Percentiles rank a stretch among this genome's conserved stretches.
Evolutionary conservation across 306 rosid species (phyloP).

Genomic region (Bauhinia variegata): DNA sequence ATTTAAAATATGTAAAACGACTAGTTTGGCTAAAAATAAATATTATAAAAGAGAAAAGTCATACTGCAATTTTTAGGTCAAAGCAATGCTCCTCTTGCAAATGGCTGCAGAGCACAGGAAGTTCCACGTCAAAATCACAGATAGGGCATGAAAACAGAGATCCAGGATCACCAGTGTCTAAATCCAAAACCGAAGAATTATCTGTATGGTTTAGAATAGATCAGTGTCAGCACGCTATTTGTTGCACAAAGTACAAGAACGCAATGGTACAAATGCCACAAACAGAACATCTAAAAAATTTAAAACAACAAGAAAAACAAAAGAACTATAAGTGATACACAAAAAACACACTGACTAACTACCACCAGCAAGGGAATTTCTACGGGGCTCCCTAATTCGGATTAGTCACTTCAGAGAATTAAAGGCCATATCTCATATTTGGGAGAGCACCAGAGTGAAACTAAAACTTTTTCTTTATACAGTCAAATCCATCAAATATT

Average conservation of each 20-base stretch:
- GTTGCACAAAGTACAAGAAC: neutral
- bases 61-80: constrained; percentile 72
- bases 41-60: constrained; percentile 24
- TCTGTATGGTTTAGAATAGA: constrained; percentile 48
- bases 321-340: too few species aligned
- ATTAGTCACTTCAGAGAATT: too few species aligned
- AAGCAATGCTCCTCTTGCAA: constrained; percentile 84
- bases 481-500: too few species aligned
- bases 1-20: neutral
- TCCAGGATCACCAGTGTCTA: constrained; percentile 63
- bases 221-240: constrained; percentile 5
- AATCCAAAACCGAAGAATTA: constrained; percentile 41
- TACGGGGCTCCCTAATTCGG: too few species aligned
- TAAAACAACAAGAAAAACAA: too few species aligned
- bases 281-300: neutral
- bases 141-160: constrained; percentile 77
- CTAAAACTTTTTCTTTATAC: too few species aligned
- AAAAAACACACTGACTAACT: too few species aligned
- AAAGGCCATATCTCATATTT: too few species aligned
- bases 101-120: constrained; percentile 64
- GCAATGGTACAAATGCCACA: too few species aligned
- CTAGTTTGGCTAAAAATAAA: neutral
- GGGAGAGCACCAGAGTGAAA: too few species aligned
- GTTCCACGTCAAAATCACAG: constrained; percentile 78
- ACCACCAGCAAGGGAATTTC: too few species aligned